A percentile compares a stretch with the other conserved stretches of the same genome.
phyloP scores from a whole-genome alignment of 2,329 filamentous ascomycete species.

The Chaetoscypha palmicola region DNA sequence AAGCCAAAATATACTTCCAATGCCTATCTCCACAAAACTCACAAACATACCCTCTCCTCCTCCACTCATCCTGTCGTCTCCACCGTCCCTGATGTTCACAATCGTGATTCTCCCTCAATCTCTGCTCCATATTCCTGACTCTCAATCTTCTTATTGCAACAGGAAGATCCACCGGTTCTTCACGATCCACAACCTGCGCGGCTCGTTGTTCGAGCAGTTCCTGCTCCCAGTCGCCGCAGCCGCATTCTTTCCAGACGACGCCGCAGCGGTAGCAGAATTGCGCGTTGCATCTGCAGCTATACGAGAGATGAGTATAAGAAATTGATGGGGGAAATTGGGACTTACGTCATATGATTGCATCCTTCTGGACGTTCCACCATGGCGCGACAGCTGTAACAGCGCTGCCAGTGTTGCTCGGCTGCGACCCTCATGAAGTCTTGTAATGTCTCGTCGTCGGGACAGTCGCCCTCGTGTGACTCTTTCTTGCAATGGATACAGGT shows the following conservation, averaged over 20 bases:
- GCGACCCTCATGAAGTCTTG: constrained; percentile 13
- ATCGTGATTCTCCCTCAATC: constrained; percentile 16
- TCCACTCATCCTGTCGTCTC: constrained; percentile 12
- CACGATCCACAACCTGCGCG: constrained; percentile 20
- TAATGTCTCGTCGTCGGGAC: constrained; percentile 13
- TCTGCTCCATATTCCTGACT: constrained; percentile 13
- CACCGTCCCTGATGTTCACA: constrained; percentile 17
- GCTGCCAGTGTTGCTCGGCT: constrained; percentile 15
- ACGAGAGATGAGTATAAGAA: constrained; percentile 11
- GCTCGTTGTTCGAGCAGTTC: constrained; percentile 19
- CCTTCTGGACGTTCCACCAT: constrained; percentile 15
- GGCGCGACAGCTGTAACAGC: constrained; percentile 16
- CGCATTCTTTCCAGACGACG: constrained; percentile 22
- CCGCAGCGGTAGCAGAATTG: constrained; percentile 23
- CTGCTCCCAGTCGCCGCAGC: constrained; percentile 18
- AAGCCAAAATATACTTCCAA: constrained; percentile 17
- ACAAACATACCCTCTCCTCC: constrained; percentile 11
- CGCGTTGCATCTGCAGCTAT: constrained; percentile 19
- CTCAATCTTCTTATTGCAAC: constrained; percentile 15
- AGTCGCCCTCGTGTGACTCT: constrained; percentile 14
- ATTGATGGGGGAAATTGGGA: constrained; percentile 8
- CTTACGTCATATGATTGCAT: constrained; percentile 21
- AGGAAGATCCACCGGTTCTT: constrained; percentile 12
- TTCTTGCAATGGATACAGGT: constrained; percentile 19
- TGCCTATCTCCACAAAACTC: constrained; percentile 16